Evolutionary conservation across 768 basidiomycete genomes (phyloP).

Genomic region (Serendipita indica): DNA sequence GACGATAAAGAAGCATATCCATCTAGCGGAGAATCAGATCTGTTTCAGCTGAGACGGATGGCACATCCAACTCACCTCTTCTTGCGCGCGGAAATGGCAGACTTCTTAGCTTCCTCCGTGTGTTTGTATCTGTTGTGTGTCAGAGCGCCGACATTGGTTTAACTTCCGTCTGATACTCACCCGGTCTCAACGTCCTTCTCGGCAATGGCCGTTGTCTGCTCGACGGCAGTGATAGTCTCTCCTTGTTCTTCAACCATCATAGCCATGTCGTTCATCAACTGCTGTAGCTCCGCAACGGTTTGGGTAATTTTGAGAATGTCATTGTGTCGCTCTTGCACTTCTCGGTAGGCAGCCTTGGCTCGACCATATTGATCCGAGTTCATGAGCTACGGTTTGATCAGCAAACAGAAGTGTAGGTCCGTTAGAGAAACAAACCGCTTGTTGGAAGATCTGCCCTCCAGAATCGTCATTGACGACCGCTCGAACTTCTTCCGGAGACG

Average conservation of each 20-base stretch:
- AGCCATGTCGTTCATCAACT: constrained; percentile 80
- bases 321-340: constrained; percentile 78
- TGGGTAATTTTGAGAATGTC: constrained; percentile 75
- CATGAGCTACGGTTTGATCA: constrained; percentile 35
- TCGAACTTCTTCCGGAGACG: constrained; percentile 63
- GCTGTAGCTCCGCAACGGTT: constrained; percentile 77
- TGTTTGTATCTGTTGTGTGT: constrained; percentile 23
- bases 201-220: constrained; percentile 46
- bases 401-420: not conserved
- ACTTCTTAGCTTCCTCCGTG: constrained; percentile 28
- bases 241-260: constrained; percentile 68
- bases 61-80: constrained; percentile 29
- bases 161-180: too few species aligned
- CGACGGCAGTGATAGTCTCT: constrained; percentile 48
- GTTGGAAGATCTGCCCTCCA: constrained; percentile 63
- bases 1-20: constrained; percentile 82
- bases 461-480: constrained; percentile 58
- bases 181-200: constrained; percentile 56
- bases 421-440: constrained; percentile 34
- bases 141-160: too few species aligned
- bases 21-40: constrained; percentile 22
- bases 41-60: not conserved
- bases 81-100: constrained; percentile 27
- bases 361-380: constrained; percentile 72
- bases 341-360: constrained; percentile 64